Conservation (phyloP, 352 stramenopile species). For the Phytophthora pistaciae region DNA sequence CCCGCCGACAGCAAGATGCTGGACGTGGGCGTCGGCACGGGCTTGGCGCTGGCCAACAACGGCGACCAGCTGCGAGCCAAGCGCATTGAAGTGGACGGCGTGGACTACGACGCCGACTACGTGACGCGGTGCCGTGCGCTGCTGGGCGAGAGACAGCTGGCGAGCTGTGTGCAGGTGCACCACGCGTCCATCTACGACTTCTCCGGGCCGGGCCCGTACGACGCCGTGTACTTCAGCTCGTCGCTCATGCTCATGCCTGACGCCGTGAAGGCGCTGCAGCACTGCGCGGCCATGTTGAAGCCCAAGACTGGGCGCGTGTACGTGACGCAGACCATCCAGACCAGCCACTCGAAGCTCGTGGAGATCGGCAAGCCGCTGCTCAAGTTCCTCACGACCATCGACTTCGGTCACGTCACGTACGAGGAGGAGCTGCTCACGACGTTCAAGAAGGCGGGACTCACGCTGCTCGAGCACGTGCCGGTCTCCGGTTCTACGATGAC, state of each 20-base stretch:
- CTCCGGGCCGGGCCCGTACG: constrained; percentile 63
- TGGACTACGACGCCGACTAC: constrained; percentile 93
- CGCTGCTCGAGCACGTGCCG: constrained; percentile 57
- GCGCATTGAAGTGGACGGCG: constrained; percentile 79
- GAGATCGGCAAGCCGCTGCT: constrained; percentile 90
- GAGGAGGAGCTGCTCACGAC: constrained; percentile 75
- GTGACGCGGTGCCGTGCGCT: constrained; percentile 72
- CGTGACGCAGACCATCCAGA: constrained; percentile 95
- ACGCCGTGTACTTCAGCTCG: constrained; percentile 93
- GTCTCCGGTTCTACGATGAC: constrained; percentile 67
- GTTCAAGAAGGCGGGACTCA: constrained; percentile 73
- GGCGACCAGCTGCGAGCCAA: constrained; percentile 70
- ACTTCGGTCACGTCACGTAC: constrained; percentile 92
- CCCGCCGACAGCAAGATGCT: constrained; percentile 67
- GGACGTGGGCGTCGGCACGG: constrained; percentile 93
- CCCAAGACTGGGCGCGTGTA: constrained; percentile 76
- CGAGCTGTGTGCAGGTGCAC: constrained; percentile 62
- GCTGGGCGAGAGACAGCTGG: constrained; percentile 50
- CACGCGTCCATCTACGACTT: constrained; percentile 89
- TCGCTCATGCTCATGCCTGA: constrained; percentile 94
- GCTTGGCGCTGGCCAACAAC: constrained; percentile 75
- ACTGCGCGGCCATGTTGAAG: constrained; percentile 71
- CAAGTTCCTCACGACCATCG: constrained; percentile 94
- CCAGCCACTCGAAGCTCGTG: constrained; percentile 63
- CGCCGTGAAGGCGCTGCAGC: constrained; percentile 79